Conservation (phyloP, 768 basidiomycete genomes). For the Pisolithus tinctorius region DNA sequence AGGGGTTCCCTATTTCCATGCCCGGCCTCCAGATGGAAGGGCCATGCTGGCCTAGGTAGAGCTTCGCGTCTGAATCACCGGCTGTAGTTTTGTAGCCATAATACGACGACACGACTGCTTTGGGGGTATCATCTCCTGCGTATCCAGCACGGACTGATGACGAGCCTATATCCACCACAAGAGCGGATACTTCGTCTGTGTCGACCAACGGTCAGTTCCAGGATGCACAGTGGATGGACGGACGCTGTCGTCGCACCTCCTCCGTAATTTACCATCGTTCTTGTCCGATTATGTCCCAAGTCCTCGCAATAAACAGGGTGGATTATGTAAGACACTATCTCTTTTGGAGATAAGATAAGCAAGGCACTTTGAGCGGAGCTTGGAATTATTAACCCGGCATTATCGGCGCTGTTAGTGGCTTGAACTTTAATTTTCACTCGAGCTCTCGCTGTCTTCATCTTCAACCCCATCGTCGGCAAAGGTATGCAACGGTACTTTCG, state of each 20-base stretch:
- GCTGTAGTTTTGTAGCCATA: slow-evolving; percentile 66
- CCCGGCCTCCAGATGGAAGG: slow-evolving; percentile 85
- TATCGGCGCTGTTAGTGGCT: too few relatives aligned
- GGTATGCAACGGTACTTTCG: too few relatives aligned
- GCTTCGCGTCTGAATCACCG: slow-evolving; percentile 38
- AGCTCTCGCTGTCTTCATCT: too few relatives aligned
- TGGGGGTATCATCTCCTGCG: slow-evolving; percentile 94
- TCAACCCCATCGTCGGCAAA: too few relatives aligned
- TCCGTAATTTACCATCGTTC: slow-evolving; percentile 74
- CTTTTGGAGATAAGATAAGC: too few relatives aligned
- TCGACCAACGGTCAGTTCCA: not conserved
- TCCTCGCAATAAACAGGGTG: too few relatives aligned
- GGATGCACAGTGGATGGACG: not conserved
- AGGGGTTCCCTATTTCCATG: slow-evolving; percentile 83
- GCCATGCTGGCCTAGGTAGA: slow-evolving; percentile 82
- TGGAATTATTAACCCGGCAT: too few relatives aligned
- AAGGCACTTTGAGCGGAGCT: too few relatives aligned
- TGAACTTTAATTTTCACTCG: too few relatives aligned
- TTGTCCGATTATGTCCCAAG: too few relatives aligned
- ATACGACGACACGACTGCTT: slow-evolving; percentile 82
- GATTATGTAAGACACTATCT: too few relatives aligned
- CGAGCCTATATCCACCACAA: slow-evolving; percentile 92
- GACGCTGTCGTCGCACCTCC: slow-evolving; percentile 50
- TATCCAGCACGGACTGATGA: slow-evolving; percentile 91
- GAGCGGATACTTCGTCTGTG: slow-evolving; percentile 91